Evolutionary conservation across 805 yeast genomes (phyloP).

Genomic region (Nakazawaea anatomiae): DNA sequence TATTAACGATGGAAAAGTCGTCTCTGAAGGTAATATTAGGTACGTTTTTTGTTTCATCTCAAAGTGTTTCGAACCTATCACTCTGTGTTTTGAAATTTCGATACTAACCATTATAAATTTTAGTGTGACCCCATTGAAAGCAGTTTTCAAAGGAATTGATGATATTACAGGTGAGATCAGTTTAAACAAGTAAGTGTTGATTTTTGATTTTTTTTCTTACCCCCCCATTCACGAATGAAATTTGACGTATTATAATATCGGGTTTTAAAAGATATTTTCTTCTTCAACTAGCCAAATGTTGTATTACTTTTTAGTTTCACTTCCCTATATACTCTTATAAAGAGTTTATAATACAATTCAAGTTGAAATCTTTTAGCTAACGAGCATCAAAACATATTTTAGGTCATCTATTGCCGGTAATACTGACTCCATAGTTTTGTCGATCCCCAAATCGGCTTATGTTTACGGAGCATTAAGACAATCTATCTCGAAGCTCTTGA

Average conservation of each 20-base stretch:
- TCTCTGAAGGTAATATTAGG: constrained; percentile 58
- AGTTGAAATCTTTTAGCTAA: background rate
- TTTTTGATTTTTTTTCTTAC: constrained; percentile 4
- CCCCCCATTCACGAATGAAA: background rate
- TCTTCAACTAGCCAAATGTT: too few species aligned
- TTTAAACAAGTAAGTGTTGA: constrained; percentile 33
- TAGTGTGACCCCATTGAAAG: constrained; percentile 65
- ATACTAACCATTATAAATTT: background rate
- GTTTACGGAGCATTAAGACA: constrained; percentile 33
- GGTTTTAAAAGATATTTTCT: too few species aligned
- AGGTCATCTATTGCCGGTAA: background rate
- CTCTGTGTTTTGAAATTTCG: too few species aligned
- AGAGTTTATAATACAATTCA: too few species aligned
- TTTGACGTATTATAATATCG: too few species aligned
- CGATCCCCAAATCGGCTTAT: constrained; percentile 34
- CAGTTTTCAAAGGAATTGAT: constrained; percentile 57
- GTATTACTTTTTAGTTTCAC: too few species aligned
- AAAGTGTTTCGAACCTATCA: constrained; percentile 11
- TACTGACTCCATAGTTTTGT: constrained; percentile 20
- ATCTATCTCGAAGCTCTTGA: constrained; percentile 24
- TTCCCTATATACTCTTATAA: too few species aligned
- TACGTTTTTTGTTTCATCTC: constrained; percentile 15
- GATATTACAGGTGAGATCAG: constrained; percentile 50
- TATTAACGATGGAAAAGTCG: constrained; percentile 65
- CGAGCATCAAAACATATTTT: background rate